These are phyloP conservation scores for Mrakia frigida DNA, from an alignment of 768 basidiomycete species.

Conservation along the genomic window DNA sequence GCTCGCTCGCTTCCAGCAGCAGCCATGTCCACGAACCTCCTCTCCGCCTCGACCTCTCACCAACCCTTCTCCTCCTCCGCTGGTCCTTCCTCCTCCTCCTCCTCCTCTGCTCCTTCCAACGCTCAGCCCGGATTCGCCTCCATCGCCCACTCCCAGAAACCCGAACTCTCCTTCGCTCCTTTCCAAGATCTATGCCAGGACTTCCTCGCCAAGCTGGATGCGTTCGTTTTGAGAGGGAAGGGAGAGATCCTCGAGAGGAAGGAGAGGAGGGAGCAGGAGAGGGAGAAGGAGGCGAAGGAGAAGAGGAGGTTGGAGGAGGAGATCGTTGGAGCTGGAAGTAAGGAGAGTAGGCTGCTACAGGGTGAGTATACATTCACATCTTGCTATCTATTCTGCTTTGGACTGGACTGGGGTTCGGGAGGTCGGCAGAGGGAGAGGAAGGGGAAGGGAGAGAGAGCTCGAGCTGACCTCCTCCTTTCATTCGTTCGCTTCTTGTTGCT, in stretches of 20 bases:
- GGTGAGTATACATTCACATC: background rate
- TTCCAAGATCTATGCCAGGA: constrained; percentile 24
- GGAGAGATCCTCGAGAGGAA: constrained; percentile 32
- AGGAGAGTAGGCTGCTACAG: constrained; percentile 25
- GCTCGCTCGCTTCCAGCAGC: background rate
- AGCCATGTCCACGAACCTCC: constrained; percentile 4
- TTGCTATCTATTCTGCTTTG: background rate
- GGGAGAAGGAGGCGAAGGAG: constrained; percentile 27
- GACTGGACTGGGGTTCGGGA: background rate
- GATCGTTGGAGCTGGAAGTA: constrained; percentile 25
- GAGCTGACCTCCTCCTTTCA: background rate
- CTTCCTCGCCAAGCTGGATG: constrained; percentile 31
- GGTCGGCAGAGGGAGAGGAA: background rate
- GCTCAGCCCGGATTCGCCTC: background rate
- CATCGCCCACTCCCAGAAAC: background rate
- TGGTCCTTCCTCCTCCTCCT: background rate
- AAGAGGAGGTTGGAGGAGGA: constrained; percentile 29
- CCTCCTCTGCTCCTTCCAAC: background rate
- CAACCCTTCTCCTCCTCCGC: constrained; percentile 12
- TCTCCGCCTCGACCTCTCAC: constrained; percentile 18
- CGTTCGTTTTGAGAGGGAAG: constrained; percentile 32
- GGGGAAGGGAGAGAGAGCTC: background rate
- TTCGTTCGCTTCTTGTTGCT: background rate
- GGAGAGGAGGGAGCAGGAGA: constrained; percentile 28
- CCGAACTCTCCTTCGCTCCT: constrained; percentile 26